Evolutionary conservation across 208 protist genomes (phyloP).

Genomic region (Angomonas ambiguus): DNA sequence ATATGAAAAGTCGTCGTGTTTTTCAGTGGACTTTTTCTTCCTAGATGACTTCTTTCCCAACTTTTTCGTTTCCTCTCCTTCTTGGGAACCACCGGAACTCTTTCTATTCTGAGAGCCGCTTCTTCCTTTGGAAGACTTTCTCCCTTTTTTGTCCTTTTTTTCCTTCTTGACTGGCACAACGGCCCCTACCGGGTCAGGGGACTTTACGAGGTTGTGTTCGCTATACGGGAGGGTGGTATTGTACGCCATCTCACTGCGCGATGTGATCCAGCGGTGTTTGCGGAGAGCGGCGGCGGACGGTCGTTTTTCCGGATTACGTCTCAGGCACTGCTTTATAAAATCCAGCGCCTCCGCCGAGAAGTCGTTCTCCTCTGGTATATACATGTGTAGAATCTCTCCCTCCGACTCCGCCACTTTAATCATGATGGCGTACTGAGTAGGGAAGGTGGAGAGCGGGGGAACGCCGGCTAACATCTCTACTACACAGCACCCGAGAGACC

Average conservation of each 20-base stretch:
- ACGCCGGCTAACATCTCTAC: slow-evolving; percentile 86
- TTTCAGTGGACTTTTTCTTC: too few species aligned
- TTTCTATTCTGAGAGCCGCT: too few species aligned
- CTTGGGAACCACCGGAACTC: too few species aligned
- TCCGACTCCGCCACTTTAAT: slow-evolving; percentile 60
- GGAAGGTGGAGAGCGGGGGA: slow-evolving; percentile 54
- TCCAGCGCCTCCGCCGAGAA: slow-evolving; percentile 46
- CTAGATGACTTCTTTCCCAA: too few species aligned
- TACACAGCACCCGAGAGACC: slow-evolving; percentile 88
- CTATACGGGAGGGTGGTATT: too few species aligned
- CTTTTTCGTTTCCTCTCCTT: too few species aligned
- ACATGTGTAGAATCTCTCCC: slow-evolving; percentile 30
- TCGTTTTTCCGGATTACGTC: slow-evolving; percentile 39
- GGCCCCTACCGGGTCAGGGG: neutral
- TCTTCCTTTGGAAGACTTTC: neutral
- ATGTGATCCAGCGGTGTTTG: slow-evolving; percentile 56
- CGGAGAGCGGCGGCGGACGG: slow-evolving; percentile 54
- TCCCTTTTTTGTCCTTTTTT: slow-evolving; percentile 5
- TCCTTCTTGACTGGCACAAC: slow-evolving; percentile 9
- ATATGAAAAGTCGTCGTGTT: too few species aligned
- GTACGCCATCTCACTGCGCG: slow-evolving; percentile 13
- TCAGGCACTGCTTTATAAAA: slow-evolving; percentile 64
- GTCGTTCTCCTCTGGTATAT: slow-evolving; percentile 53
- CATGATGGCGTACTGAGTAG: slow-evolving; percentile 76
- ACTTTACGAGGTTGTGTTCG: too few species aligned